phyloP scores from a whole-genome alignment of 306 rosid species.

The Cucurbita maxima region DNA sequence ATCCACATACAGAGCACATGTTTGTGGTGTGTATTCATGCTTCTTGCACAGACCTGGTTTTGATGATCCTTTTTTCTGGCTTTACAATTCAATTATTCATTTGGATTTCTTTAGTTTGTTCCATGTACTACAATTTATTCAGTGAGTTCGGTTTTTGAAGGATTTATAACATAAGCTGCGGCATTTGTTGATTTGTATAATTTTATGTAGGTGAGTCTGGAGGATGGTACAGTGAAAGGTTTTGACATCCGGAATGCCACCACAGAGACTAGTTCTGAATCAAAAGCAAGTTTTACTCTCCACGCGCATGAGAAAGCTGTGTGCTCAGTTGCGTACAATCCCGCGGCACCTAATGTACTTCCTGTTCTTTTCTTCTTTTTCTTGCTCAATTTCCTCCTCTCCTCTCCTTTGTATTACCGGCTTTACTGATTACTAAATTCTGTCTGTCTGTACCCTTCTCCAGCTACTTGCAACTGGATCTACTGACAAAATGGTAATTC shows the following conservation, averaged over 20 bases:
- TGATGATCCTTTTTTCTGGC: not conserved
- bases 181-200: not conserved
- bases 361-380: not conserved
- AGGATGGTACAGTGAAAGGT: slow-evolving; percentile 68
- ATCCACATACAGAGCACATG: slow-evolving; percentile 67
- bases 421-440: slow-evolving; percentile 9
- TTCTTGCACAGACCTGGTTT: not conserved
- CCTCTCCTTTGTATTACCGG: not conserved
- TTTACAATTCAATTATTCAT: not conserved
- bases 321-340: slow-evolving; percentile 59
- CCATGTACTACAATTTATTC: not conserved
- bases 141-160: not conserved
- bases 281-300: slow-evolving; percentile 56
- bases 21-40: slow-evolving; percentile 54
- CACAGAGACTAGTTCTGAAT: slow-evolving; percentile 32
- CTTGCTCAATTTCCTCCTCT: not conserved
- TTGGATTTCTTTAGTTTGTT: not conserved
- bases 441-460: slow-evolving; percentile 4
- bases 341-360: slow-evolving; percentile 54
- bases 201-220: slow-evolving; percentile 72
- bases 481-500: slow-evolving; percentile 57
- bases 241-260: slow-evolving; percentile 66
- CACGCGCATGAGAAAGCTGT: slow-evolving; percentile 88
- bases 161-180: not conserved
- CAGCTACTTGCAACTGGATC: slow-evolving; percentile 95